phyloP scores from a whole-genome alignment of 257 asterid species.

The Solanum appendiculatum region DNA sequence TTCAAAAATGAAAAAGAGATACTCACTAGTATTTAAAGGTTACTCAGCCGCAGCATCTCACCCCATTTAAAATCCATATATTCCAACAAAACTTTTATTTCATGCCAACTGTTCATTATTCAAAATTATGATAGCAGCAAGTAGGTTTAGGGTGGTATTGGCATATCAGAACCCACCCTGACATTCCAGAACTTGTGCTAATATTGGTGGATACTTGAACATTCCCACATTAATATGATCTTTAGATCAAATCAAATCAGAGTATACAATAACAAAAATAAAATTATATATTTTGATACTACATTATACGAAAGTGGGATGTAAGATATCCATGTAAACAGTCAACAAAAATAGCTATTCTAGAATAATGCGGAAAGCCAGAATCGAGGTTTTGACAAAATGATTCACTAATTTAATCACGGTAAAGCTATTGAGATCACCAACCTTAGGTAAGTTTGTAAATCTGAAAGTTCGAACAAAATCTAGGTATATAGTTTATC shows the following conservation, averaged over 20 bases:
- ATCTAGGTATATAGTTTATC: background rate
- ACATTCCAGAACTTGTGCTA: background rate
- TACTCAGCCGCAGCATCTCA: background rate
- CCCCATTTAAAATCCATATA: background rate
- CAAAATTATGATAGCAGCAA: background rate
- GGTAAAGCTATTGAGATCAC: background rate
- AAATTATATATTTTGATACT: background rate
- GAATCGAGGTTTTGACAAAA: background rate
- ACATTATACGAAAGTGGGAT: background rate
- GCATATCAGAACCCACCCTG: background rate
- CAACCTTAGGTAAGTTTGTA: background rate
- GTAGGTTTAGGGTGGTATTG: background rate
- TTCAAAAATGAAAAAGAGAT: background rate
- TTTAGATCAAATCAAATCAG: background rate
- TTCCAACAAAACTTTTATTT: background rate
- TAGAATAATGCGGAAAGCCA: background rate
- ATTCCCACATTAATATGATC: background rate
- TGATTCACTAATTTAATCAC: background rate
- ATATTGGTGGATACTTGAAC: background rate
- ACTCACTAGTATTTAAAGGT: background rate
- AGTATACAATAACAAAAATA: background rate
- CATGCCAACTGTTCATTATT: background rate
- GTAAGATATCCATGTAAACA: background rate
- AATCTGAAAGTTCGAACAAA: background rate
- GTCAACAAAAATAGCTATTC: background rate